A percentile compares a stretch with the other conserved stretches of the same genome.
Conservation (phyloP, 2,329 filamentous ascomycete genomes). For the Alternaria solani region DNA sequence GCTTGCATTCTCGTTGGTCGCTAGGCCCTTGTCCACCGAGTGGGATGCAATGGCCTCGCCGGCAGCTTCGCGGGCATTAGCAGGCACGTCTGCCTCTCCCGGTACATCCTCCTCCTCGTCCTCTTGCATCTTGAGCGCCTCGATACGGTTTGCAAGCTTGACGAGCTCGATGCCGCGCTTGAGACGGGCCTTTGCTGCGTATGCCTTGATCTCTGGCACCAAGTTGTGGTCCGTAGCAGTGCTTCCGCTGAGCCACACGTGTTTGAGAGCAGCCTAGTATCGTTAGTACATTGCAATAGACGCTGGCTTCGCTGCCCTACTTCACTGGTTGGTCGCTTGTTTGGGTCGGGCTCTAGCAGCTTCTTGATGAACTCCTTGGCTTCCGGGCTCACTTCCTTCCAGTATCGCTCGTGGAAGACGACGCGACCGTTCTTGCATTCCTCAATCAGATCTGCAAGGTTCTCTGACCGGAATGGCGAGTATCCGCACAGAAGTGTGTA, state of each 20-base stretch:
- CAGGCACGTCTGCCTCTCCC: conserved; percentile 66
- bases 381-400: conserved; percentile 95
- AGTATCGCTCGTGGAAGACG: conserved; percentile 97
- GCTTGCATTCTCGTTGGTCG: conserved; percentile 35
- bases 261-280: conserved; percentile 74
- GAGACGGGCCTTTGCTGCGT: conserved; percentile 89
- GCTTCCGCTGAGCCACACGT: conserved; percentile 90
- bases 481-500: conserved; percentile 98
- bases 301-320: conserved; percentile 55
- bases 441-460: conserved; percentile 88
- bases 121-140: conserved; percentile 90
- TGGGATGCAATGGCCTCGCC: conserved; percentile 52
- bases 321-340: conserved; percentile 78
- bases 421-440: conserved; percentile 87
- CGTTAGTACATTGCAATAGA: conserved; percentile 20
- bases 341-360: conserved; percentile 80
- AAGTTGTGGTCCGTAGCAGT: conserved; percentile 95
- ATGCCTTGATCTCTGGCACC: conserved; percentile 94
- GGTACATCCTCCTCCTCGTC: conserved; percentile 79
- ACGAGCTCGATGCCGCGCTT: conserved; percentile 94
- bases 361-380: conserved; percentile 92
- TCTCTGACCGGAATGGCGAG: conserved; percentile 96
- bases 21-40: conserved; percentile 38
- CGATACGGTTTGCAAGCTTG: conserved; percentile 95
- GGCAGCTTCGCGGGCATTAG: conserved; percentile 67